Evolutionary conservation across 345 rosid genomes (phyloP), one percentile per base, ranked within the genome.

Genomic region (Dovyalis caffra): DNA sequence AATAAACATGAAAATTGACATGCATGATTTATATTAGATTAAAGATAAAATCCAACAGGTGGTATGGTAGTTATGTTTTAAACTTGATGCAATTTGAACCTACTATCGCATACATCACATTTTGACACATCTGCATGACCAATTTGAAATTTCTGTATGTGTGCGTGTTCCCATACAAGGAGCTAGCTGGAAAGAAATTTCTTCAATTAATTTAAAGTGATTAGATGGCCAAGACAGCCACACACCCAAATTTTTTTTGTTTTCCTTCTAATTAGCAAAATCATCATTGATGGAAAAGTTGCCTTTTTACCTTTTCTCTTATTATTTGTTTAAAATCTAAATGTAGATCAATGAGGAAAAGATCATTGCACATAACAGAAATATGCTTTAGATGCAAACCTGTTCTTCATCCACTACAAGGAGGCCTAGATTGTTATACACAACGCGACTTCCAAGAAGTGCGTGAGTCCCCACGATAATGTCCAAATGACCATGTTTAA

Each of bases 361-460:
- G 75, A 32, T 60, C 25, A 57, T 33, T 33, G 47, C 29, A 79
- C 43, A 71, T 26, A 71, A 76, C 40, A 38, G 45, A 2, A 72
- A 64, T 49, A 38, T 64, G 45, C 71, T 63, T n/a, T 61, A 71
- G 75, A 73, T 74, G 75, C 75, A 74, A 83, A 95, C 99, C 97
- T 95, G 99, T 85, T 95, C 99, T 80, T 95, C 99, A 83, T 95
- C 97, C 47, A 92, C 97, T 56, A 95, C 97, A 81, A 95, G 94
- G 83, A 95, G 97, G 80, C 99, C 99, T 33, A 92, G 88, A 80
- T 92, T 95, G 75, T 81, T 92, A 77, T 95, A 95, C 56, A 88
- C 89, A 76, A 95, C 99, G 53, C 95, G 94, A 84, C 81, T 88
- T 80, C 99, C 99, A 66, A 95, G 95, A 85, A 95, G 99, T 62